phyloP scores from a whole-genome alignment of 2,329 filamentous ascomycete species.

The Neofusicoccum kwambonambiense region DNA sequence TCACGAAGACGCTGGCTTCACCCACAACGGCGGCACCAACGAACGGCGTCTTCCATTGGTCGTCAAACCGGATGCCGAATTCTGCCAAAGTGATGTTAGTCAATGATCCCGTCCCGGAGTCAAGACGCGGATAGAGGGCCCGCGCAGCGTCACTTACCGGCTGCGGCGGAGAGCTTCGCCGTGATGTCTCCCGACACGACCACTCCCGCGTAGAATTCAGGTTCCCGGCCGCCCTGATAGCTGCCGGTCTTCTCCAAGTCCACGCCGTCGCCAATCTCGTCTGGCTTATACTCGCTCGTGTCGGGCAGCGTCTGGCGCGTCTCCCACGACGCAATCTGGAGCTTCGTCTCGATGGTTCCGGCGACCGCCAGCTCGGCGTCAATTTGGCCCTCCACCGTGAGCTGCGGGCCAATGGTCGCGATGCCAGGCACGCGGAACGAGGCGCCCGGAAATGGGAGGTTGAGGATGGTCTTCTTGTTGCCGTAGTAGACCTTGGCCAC shows the following conservation, averaged over 20 bases:
- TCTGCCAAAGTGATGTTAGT: not conserved
- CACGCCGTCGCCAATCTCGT: not conserved
- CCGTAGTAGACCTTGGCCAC: constrained; percentile 20
- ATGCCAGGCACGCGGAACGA: not conserved
- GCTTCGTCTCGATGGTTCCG: not conserved
- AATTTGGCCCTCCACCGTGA: not conserved
- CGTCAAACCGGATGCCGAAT: not conserved
- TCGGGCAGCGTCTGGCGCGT: not conserved
- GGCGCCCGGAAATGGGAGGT: not conserved
- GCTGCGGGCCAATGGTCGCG: not conserved
- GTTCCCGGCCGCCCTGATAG: not conserved
- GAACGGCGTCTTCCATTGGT: not conserved
- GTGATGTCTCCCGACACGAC: not conserved
- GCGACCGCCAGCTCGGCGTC: not conserved
- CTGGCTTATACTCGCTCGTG: not conserved
- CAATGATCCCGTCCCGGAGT: too few relatives aligned
- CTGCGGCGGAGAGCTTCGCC: not conserved
- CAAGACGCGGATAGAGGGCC: too few relatives aligned
- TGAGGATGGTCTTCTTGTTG: not conserved
- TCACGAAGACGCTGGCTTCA: not conserved
- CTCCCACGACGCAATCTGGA: not conserved
- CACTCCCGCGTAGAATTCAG: not conserved
- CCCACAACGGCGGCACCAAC: not conserved
- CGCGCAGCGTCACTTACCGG: not conserved
- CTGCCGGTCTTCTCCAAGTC: not conserved